phyloP scores from a whole-genome alignment of 306 rosid species.

The Carpinus viminea region DNA sequence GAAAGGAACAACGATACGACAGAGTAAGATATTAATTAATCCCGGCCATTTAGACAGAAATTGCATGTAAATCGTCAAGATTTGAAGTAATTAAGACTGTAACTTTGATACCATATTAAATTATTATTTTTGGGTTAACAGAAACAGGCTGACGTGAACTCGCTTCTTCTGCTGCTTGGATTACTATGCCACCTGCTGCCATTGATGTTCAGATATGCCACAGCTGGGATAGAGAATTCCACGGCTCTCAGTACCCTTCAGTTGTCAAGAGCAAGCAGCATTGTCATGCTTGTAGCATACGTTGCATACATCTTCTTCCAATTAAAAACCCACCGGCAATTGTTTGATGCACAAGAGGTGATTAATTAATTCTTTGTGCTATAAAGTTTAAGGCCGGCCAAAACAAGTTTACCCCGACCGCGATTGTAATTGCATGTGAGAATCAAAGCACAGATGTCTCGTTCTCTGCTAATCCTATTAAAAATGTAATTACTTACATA shows the following conservation, averaged over 20 bases:
- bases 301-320: constrained; percentile 78
- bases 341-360: constrained; percentile 76
- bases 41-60: background rate
- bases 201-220: constrained; percentile 47
- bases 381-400: background rate
- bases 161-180: constrained; percentile 68
- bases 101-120: too few relatives aligned
- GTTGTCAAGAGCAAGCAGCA: constrained; percentile 83
- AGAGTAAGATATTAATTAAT: constrained; percentile 30
- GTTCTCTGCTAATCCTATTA: too few relatives aligned
- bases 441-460: too few relatives aligned
- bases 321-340: constrained; percentile 76
- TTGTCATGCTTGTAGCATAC: constrained; percentile 81
- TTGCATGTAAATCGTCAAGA: too few relatives aligned
- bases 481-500: too few relatives aligned
- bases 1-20: constrained; percentile 43
- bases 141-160: constrained; percentile 90
- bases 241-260: constrained; percentile 53
- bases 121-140: constrained; percentile 26
- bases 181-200: constrained; percentile 88
- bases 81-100: too few relatives aligned
- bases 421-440: too few relatives aligned
- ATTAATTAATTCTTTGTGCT: background rate
- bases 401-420: background rate
- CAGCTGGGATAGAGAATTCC: constrained; percentile 15